Percentiles rank a stretch among this genome's conserved stretches.
Conservation (phyloP, 2,329 filamentous ascomycete genomes). For the Blastomyces percursus region DNA sequence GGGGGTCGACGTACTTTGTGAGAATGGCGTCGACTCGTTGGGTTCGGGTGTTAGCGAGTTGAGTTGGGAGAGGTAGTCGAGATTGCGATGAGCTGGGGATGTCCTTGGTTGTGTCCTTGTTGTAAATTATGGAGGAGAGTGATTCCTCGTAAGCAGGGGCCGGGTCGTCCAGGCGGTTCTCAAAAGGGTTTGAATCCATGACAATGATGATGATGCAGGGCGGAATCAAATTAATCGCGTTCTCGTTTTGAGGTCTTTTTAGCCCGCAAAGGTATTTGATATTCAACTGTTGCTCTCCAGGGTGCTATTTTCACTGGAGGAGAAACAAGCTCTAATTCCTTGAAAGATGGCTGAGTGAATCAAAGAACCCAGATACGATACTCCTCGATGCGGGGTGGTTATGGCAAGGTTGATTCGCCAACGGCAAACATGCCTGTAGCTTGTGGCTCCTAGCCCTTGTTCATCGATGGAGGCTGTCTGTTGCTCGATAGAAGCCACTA, state of each 20-base stretch:
- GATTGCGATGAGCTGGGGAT: conserved; percentile 17
- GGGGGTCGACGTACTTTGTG: conserved; percentile 31
- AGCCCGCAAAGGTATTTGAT: not conserved
- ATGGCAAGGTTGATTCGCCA: conserved; percentile 3
- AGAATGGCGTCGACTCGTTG: conserved; percentile 32
- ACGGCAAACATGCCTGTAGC: not conserved
- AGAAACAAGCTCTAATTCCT: not conserved
- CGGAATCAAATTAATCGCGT: not conserved
- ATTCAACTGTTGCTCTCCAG: not conserved
- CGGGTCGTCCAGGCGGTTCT: conserved; percentile 18
- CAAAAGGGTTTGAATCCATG: conserved; percentile 6
- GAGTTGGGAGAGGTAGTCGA: conserved; percentile 14
- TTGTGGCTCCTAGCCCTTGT: not conserved
- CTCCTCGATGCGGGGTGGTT: not conserved
- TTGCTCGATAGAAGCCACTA: not conserved
- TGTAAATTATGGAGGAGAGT: conserved; percentile 7
- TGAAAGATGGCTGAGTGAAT: not conserved
- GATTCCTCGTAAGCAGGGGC: conserved; percentile 27
- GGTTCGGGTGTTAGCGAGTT: conserved; percentile 30
- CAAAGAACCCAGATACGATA: not conserved
- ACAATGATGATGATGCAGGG: not conserved
- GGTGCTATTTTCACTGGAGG: not conserved
- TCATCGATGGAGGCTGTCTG: not conserved
- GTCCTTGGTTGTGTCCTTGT: conserved; percentile 19
- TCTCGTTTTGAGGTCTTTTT: not conserved